Conservation (phyloP, 1,139 yeast genomes). For the Yamadazyma oceani region DNA sequence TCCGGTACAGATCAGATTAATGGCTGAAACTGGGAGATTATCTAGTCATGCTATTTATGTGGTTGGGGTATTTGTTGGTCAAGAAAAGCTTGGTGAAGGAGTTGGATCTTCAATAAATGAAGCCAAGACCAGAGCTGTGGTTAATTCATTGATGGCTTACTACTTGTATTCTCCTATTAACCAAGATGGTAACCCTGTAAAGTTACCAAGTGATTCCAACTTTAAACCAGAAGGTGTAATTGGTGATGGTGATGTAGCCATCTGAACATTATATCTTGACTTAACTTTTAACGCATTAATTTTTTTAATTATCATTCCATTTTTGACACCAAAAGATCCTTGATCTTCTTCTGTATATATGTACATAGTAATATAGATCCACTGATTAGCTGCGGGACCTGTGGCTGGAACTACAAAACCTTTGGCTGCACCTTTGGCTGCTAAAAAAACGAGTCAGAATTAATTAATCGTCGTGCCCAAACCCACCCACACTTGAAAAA, state of each 20-base stretch:
- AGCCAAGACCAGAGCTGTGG: conserved; percentile 91
- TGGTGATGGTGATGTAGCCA: conserved; percentile 57
- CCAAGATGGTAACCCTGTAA: conserved; percentile 37
- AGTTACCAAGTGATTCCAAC: conserved; percentile 59
- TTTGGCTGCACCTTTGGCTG: too few relatives aligned
- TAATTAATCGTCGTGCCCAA: not conserved
- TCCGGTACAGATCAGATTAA: conserved; percentile 72
- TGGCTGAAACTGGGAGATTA: conserved; percentile 91
- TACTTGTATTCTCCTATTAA: conserved; percentile 83
- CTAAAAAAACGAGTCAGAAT: too few relatives aligned
- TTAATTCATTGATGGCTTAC: conserved; percentile 87
- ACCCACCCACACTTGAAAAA: not conserved
- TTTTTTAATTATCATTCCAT: too few relatives aligned
- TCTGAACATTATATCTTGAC: too few relatives aligned
- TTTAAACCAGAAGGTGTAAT: conserved; percentile 49
- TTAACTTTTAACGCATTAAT: too few relatives aligned
- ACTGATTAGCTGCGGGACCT: too few relatives aligned
- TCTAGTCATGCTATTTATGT: conserved; percentile 84
- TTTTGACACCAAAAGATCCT: too few relatives aligned
- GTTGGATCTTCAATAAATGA: conserved; percentile 90
- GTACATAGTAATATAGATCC: not conserved
- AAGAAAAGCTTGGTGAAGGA: conserved; percentile 87
- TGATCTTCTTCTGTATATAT: not conserved
- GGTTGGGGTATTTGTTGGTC: conserved; percentile 88
- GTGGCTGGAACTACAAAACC: too few relatives aligned